Conservation (phyloP, 2,329 filamentous ascomycete species). For the Chalara sp. region DNA sequence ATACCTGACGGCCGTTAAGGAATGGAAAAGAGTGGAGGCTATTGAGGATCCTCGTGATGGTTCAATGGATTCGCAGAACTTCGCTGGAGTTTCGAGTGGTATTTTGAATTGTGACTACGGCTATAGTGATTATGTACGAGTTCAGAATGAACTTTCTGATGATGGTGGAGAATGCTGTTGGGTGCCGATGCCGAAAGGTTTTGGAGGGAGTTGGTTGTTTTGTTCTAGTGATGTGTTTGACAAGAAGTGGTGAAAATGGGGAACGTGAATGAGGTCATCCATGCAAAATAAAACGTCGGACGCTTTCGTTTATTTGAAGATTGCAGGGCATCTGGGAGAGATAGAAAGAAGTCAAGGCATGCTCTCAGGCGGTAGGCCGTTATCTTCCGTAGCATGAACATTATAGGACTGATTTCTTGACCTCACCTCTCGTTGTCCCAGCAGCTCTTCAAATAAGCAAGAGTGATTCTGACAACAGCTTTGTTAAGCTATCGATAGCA, state of each 20-base stretch:
- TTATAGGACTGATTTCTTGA: background rate
- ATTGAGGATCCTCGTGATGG: conserved; percentile 1
- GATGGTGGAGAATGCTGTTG: conserved; percentile 6
- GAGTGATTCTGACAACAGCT: background rate
- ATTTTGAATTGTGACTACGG: conserved; percentile 7
- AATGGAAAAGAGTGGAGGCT: conserved; percentile 7
- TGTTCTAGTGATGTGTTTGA: conserved; percentile 4
- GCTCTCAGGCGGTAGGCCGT: background rate
- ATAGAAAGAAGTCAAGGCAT: background rate
- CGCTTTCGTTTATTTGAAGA: background rate
- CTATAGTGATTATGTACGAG: conserved; percentile 7
- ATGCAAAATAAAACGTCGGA: background rate
- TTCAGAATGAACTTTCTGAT: conserved; percentile 5
- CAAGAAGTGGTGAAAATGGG: conserved; percentile 5
- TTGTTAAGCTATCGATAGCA: background rate
- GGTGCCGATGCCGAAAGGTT: conserved; percentile 7
- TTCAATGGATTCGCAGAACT: conserved; percentile 4
- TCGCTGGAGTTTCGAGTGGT: conserved; percentile 6
- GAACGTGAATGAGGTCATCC: conserved; percentile 2
- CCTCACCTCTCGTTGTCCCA: background rate
- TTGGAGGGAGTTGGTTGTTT: conserved; percentile 8
- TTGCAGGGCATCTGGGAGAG: background rate
- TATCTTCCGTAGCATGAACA: background rate
- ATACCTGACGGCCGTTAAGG: conserved; percentile 3
- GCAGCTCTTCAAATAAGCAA: background rate